These are phyloP conservation scores for Cymbopogon flexuosus DNA, from an alignment of 202 grass and related monocot genomes.

Conservation along the genomic window DNA sequence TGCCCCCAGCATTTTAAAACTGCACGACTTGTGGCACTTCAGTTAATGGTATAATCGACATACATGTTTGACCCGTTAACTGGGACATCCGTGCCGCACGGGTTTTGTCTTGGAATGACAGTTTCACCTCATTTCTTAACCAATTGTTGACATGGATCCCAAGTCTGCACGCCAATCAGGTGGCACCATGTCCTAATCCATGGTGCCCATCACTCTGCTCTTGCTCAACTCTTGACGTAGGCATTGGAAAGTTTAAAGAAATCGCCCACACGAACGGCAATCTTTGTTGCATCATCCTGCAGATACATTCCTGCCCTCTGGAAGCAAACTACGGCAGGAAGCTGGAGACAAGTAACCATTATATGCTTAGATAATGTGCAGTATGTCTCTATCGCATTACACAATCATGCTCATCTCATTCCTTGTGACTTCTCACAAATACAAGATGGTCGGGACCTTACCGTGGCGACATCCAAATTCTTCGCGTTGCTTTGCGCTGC, in stretches of 20 bases:
- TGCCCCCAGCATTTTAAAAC: background rate
- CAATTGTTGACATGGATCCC: background rate
- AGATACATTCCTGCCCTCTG: background rate
- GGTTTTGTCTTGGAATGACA: background rate
- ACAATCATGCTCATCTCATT: background rate
- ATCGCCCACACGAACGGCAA: conserved; percentile 28
- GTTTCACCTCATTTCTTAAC: conserved; percentile 2
- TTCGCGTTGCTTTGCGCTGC: background rate
- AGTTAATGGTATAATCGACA: background rate
- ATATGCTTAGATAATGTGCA: background rate
- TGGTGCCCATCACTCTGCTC: background rate
- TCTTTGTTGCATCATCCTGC: conserved; percentile 30
- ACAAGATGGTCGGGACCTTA: background rate
- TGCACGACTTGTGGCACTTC: background rate
- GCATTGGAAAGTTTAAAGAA: background rate
- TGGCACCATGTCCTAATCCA: background rate
- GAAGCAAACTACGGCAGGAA: background rate
- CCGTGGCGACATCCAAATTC: too few relatives aligned
- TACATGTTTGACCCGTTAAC: conserved; percentile 15
- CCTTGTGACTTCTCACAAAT: conserved; percentile 1
- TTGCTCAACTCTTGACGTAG: conserved; percentile 1
- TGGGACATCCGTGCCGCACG: background rate
- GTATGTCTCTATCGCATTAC: conserved; percentile 29
- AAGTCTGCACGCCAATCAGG: background rate
- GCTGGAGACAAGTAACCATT: background rate